Evolutionary conservation across 106 monocot species (phyloP).

Genomic region (Acanthochlamys bracteata): DNA sequence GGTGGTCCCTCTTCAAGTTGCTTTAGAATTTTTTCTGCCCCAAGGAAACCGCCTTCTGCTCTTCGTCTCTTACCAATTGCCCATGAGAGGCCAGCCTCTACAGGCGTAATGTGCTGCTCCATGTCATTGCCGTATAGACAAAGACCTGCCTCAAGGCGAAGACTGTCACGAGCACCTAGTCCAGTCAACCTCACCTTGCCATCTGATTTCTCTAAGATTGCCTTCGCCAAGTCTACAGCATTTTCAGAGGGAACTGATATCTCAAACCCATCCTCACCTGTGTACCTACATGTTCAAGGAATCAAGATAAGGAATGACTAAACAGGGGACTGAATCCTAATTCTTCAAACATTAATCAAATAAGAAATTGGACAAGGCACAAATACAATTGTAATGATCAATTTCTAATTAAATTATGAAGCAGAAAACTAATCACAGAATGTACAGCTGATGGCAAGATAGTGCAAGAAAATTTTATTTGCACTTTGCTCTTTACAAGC

Average conservation of each 20-base stretch:
- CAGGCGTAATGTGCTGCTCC: conserved; percentile 89
- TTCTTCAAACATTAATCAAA: background rate
- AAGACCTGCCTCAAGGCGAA: conserved; percentile 87
- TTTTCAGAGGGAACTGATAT: conserved; percentile 89
- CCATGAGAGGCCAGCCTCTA: conserved; percentile 90
- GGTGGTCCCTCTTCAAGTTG: conserved; percentile 77
- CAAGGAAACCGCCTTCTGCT: conserved; percentile 91
- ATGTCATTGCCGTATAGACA: conserved; percentile 92
- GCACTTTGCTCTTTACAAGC: no score
- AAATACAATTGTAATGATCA: no score
- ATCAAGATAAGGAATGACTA: background rate
- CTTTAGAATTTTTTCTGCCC: conserved; percentile 74
- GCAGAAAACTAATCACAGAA: no score
- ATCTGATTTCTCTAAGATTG: conserved; percentile 83
- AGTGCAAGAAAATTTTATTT: no score
- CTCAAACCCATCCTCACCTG: conserved; percentile 97
- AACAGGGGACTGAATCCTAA: background rate
- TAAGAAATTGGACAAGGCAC: background rate
- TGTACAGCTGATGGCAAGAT: no score
- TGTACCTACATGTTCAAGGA: conserved; percentile 50
- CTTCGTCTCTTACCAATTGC: conserved; percentile 91
- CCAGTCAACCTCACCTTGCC: conserved; percentile 80
- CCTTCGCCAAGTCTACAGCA: conserved; percentile 76
- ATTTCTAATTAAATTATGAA: no score
- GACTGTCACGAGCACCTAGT: conserved; percentile 91